phyloP scores from a whole-genome alignment of 108 stramenopile genomes.

The Fistulifera pelliculosa region DNA sequence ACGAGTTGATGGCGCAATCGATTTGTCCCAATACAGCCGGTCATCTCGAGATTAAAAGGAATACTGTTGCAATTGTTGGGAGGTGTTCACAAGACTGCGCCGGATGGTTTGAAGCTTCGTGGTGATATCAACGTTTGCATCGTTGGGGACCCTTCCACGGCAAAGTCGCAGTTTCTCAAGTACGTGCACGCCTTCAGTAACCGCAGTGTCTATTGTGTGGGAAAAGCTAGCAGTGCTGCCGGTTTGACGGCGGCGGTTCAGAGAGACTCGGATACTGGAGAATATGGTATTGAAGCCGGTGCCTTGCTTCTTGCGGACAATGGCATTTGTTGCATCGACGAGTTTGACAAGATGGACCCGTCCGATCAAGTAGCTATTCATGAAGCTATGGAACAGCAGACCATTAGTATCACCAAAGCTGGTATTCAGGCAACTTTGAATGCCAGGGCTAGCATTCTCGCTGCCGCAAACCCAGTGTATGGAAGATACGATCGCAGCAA shows the following conservation, averaged over 20 bases:
- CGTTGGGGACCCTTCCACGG: conserved; percentile 83
- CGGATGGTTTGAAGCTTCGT: conserved; percentile 92
- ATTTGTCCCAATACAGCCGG: conserved; percentile 95
- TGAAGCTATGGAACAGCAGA: conserved; percentile 99
- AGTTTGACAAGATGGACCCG: conserved; percentile 95
- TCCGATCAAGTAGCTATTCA: conserved; percentile 82
- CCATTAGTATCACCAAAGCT: conserved; percentile 95
- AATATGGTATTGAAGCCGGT: conserved; percentile 92
- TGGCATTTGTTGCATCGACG: conserved; percentile 97
- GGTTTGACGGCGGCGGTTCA: conserved; percentile 87
- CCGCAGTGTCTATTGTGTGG: conserved; percentile 94
- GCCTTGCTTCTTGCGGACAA: conserved; percentile 94
- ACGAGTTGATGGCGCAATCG: conserved; percentile 67
- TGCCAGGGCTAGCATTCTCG: conserved; percentile 89
- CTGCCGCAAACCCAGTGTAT: conserved; percentile 96
- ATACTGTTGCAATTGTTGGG: conserved; percentile 92
- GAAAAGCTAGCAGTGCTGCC: conserved; percentile 91
- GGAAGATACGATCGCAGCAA: conserved; percentile 91
- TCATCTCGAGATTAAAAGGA: conserved; percentile 93
- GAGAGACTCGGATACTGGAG: conserved; percentile 87
- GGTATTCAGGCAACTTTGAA: conserved; percentile 89
- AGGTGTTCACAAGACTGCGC: conserved; percentile 94
- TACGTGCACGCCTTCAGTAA: conserved; percentile 87
- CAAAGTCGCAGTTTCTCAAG: conserved; percentile 93
- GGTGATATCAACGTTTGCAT: conserved; percentile 98